A percentile compares a stretch with the other conserved stretches of the same genome.
Evolutionary conservation across 163 green algal species (phyloP).

Genomic region (Volvox carteri): DNA sequence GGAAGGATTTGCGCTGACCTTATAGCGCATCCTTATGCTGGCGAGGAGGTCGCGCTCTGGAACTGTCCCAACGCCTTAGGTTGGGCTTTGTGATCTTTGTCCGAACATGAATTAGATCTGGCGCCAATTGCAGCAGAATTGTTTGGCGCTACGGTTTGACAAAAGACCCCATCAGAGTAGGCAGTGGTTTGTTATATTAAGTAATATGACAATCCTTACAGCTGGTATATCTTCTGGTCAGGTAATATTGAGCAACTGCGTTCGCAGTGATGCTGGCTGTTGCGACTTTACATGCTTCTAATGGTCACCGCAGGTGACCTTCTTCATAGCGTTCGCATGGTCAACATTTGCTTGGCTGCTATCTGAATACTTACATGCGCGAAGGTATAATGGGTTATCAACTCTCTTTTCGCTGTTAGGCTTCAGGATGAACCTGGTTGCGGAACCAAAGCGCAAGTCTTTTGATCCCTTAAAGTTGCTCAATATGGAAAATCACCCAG

Average conservation of each 20-base stretch:
- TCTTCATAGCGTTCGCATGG: constrained; percentile 42
- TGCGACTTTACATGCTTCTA: not conserved
- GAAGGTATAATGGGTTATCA: not conserved
- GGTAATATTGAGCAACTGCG: not conserved
- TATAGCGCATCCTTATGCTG: too few species aligned
- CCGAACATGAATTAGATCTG: too few species aligned
- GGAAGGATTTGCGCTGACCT: too few species aligned
- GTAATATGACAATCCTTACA: constrained; percentile 15
- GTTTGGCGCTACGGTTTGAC: not conserved
- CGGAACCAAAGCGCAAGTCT: not conserved
- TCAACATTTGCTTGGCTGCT: not conserved
- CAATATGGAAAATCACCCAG: too few species aligned
- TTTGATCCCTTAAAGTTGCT: too few species aligned
- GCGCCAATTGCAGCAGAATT: not conserved
- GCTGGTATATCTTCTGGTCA: not conserved
- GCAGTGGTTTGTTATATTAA: too few species aligned
- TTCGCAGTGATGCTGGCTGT: not conserved
- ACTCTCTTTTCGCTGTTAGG: not conserved
- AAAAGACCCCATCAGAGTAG: too few species aligned
- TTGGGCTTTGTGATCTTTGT: too few species aligned
- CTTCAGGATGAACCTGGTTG: not conserved
- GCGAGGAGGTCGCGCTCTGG: too few species aligned
- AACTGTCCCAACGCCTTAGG: too few species aligned
- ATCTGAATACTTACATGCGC: not conserved
- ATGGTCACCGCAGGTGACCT: constrained; percentile 5